Evolutionary conservation across 768 basidiomycete genomes (phyloP).

Genomic region (Boletales sp.): DNA sequence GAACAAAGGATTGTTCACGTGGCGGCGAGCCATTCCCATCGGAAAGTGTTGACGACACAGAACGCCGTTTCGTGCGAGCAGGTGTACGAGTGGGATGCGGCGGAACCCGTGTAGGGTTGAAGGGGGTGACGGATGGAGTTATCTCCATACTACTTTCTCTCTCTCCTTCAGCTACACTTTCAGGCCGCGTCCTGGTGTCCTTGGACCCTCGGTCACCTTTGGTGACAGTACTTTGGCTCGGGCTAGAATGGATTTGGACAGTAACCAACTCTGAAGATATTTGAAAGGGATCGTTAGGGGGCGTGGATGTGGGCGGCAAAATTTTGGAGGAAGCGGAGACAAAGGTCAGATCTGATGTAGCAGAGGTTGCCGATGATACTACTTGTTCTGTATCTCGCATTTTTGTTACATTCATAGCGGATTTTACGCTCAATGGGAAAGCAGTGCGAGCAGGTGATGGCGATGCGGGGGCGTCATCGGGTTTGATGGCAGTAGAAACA

Average conservation of each 20-base stretch:
- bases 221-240: conserved; percentile 60
- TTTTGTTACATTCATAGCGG: conserved; percentile 7
- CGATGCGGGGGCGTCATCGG: conserved; percentile 24
- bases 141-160: conserved; percentile 1
- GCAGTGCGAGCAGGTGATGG: conserved; percentile 30
- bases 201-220: conserved; percentile 33
- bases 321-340: conserved; percentile 52
- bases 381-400: conserved; percentile 29
- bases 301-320: conserved; percentile 50
- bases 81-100: conserved; percentile 82
- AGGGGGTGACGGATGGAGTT: conserved; percentile 20
- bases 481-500: conserved; percentile 2
- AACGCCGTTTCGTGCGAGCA: conserved; percentile 91
- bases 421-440: conserved; percentile 26
- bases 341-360: conserved; percentile 43
- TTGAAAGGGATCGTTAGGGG: conserved; percentile 54
- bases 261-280: conserved; percentile 14
- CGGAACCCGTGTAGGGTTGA: conserved; percentile 34
- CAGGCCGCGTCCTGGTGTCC: conserved; percentile 37
- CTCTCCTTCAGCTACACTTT: conserved; percentile 54
- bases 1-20: conserved; percentile 41
- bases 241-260: conserved; percentile 44
- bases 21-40: conserved; percentile 52
- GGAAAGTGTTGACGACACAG: conserved; percentile 84
- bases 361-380: conserved; percentile 45